Percentiles rank a stretch among this genome's conserved stretches.
Evolutionary conservation across 441 rosid species (phyloP).

Genomic region (Bruguiera hainesii): DNA sequence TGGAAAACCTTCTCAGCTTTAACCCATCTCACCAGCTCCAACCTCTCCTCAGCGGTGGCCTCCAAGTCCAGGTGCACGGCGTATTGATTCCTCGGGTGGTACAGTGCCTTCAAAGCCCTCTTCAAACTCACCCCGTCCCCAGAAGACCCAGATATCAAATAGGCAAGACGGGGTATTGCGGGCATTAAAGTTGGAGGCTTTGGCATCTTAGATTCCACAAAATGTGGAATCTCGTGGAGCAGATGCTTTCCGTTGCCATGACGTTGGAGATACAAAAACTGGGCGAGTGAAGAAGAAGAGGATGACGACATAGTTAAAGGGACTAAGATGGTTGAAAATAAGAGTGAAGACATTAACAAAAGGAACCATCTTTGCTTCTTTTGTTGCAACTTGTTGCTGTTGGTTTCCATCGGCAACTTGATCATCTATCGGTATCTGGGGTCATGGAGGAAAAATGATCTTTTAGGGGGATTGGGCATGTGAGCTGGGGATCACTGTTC

Average conservation of each 20-base stretch:
- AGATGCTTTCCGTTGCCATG: conserved; percentile 17
- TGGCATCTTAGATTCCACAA: conserved; percentile 22
- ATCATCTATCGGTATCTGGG: too few species aligned
- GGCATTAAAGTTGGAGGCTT: background rate
- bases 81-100: conserved; percentile 30
- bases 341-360: conserved; percentile 29
- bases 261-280: conserved; percentile 18
- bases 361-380: conserved; percentile 48
- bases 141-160: conserved; percentile 27
- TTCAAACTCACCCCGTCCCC: conserved; percentile 21
- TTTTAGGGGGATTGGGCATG: background rate
- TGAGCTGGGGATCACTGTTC: background rate
- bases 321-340: conserved; percentile 41
- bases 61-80: conserved; percentile 27
- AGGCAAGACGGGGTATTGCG: conserved; percentile 21
- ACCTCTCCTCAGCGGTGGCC: conserved; percentile 22
- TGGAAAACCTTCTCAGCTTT: conserved; percentile 16
- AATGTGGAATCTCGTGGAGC: conserved; percentile 26
- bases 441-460: background rate
- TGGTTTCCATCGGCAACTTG: conserved; percentile 29
- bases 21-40: conserved; percentile 24
- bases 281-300: conserved; percentile 28
- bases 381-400: conserved; percentile 23
- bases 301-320: conserved; percentile 27
- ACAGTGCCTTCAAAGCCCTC: conserved; percentile 24